phyloP scores from a whole-genome alignment of 2,329 filamentous ascomycete genomes.

The Diaporthe australafricana region DNA sequence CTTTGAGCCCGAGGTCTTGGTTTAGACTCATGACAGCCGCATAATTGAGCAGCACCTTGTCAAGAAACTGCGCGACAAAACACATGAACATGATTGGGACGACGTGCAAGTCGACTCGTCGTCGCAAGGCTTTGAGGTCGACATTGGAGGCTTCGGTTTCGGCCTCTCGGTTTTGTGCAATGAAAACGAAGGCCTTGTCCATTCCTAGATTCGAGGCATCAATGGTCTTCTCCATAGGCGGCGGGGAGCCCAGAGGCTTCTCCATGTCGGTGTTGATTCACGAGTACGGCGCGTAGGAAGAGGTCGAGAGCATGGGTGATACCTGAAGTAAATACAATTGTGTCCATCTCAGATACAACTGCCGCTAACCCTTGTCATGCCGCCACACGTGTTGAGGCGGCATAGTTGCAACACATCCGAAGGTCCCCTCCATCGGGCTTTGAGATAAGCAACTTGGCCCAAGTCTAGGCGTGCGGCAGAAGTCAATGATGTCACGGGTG shows the following conservation, averaged over 20 bases:
- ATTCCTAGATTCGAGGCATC: background rate
- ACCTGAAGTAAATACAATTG: background rate
- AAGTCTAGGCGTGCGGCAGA: background rate
- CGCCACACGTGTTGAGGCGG: too few species aligned
- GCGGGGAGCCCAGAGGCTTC: background rate
- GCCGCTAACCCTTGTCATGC: background rate
- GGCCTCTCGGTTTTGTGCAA: slow-evolving; percentile 48
- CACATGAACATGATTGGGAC: slow-evolving; percentile 71
- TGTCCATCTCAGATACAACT: background rate
- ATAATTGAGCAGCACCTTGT: slow-evolving; percentile 75
- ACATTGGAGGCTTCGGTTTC: slow-evolving; percentile 43
- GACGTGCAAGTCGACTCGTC: slow-evolving; percentile 69
- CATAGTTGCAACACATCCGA: too few species aligned
- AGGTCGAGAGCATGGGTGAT: background rate
- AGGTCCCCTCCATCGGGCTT: background rate
- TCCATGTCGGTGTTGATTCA: background rate
- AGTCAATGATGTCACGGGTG: background rate
- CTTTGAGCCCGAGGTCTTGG: slow-evolving; percentile 63
- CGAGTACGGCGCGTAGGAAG: background rate
- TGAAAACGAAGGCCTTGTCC: background rate
- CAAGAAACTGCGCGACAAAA: slow-evolving; percentile 73
- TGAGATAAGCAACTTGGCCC: background rate
- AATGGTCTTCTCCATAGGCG: background rate
- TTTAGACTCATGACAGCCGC: slow-evolving; percentile 74
- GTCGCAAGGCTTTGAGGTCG: slow-evolving; percentile 59